Conservation (phyloP, 2,329 filamentous ascomycete genomes). For the Nothophaeocryptopus gaeumannii region DNA sequence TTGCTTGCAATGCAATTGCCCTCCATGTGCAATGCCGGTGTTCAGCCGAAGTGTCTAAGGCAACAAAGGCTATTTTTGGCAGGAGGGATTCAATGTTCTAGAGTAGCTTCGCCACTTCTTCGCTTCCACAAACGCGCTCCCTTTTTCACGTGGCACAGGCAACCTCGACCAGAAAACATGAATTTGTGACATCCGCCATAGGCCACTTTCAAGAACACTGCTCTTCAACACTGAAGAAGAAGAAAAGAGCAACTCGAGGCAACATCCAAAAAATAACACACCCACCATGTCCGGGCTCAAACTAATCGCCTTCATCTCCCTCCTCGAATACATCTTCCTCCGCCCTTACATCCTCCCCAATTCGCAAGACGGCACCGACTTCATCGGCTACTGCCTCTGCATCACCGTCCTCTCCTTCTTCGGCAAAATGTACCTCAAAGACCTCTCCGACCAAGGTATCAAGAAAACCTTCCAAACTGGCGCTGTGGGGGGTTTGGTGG, state of each 20-base stretch:
- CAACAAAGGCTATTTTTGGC: no score
- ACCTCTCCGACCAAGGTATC: constrained; percentile 10
- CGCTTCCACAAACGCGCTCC: no score
- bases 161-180: no score
- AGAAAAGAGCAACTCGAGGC: background rate
- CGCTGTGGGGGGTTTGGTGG: constrained; percentile 14
- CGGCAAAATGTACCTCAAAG: constrained; percentile 16
- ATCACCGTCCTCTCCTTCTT: constrained; percentile 19
- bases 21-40: no score
- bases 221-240: background rate
- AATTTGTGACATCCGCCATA: no score
- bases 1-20: no score
- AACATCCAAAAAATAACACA: background rate
- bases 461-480: constrained; percentile 9
- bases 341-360: constrained; percentile 16
- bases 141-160: no score
- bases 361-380: constrained; percentile 12
- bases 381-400: constrained; percentile 18
- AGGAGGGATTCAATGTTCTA: no score
- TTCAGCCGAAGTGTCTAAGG: no score
- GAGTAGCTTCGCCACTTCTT: no score
- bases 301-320: constrained; percentile 16
- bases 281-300: constrained; percentile 13
- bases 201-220: no score
- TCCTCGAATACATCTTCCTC: constrained; percentile 19